A percentile compares a stretch with the other conserved stretches of the same genome.
Conservation (phyloP, 2,329 filamentous ascomycete genomes). For the Penicillium nordicum region DNA sequence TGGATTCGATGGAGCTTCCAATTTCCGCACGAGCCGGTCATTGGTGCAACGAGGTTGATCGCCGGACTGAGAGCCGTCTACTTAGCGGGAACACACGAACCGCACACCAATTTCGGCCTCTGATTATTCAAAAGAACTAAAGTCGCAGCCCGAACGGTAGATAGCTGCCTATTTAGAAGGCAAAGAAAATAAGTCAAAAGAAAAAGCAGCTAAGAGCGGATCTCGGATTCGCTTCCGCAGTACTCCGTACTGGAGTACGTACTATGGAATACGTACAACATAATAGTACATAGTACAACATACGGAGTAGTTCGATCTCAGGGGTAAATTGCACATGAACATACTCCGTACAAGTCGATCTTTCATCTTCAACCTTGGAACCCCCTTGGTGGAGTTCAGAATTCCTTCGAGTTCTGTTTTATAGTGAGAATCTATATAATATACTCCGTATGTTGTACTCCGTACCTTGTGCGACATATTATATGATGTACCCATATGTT, state of each 20-base stretch:
- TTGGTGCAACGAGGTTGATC: conserved; percentile 24
- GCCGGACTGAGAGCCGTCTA: conserved; percentile 16
- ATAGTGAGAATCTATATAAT: too few relatives aligned
- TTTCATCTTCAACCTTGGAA: neutral
- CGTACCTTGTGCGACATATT: neutral
- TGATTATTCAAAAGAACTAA: conserved; percentile 9
- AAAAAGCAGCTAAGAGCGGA: neutral
- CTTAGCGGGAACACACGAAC: conserved; percentile 17
- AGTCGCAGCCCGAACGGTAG: neutral
- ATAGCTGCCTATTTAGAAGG: neutral
- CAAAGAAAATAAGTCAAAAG: neutral
- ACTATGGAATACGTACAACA: too few relatives aligned
- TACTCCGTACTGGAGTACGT: neutral
- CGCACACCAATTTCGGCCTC: conserved; percentile 10
- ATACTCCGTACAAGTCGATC: neutral
- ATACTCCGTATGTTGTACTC: neutral
- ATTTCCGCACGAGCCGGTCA: conserved; percentile 18
- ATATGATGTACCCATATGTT: neutral
- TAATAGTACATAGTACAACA: too few relatives aligned
- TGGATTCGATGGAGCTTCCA: conserved; percentile 18
- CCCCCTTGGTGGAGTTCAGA: neutral
- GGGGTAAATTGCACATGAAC: conserved; percentile 15
- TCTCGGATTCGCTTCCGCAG: neutral
- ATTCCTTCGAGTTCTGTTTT: neutral
- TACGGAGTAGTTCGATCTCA: neutral